Base-by-base conservation (phyloP, 768 basidiomycete genomes). In the Coprinopsis sp. region DNA sequence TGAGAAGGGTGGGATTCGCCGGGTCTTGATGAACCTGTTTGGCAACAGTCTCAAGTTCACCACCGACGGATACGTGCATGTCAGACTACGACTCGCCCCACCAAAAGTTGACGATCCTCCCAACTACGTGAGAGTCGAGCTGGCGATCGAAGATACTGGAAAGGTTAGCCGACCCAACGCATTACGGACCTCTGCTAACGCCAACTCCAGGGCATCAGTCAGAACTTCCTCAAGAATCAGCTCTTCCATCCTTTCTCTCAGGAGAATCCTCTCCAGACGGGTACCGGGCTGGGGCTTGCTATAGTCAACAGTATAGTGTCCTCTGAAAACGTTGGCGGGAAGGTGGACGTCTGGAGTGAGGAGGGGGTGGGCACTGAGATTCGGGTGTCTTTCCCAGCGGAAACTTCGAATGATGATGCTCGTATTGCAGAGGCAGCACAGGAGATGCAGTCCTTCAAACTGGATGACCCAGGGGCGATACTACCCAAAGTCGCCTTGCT, bases 231-330 rank as follows among this genome's bases (percentile, higher is more conserved):
- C 49, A 90, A 91, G 87, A 92, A 96, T 56, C 90, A 94, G 67
- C 72, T 97, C 4, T 97, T 96, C 70, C 94, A 95, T 55, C 94
- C 94, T 0, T 97, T 97, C 67, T 92, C 92, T 1, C 94, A 97
- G 69, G 94, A 96, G 64, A 94, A 95, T 54, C 92, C 93, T 1
- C 63, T 95, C 4, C 91, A 94, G 58, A 83, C 91, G 1, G 93
- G 93, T 1, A 96, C 93, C 1, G 94, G 93, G 4, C 77, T 97
- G 6, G 94, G 94, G 8, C 80, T 96, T 19, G 93, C 94, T 25
- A 96, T 97, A 53, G 94, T 96, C 59, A 91, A 87, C 69, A 91
- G 86, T 54, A 96, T 96, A 52, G 79, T 94, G 29, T 81, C 79
- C 13, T 91, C 90, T 2, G 82, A 87, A 36, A 87, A 83, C 52